Evolutionary conservation across 306 rosid genomes (phyloP).

Genomic region (Vigna reflexopilosa): DNA sequence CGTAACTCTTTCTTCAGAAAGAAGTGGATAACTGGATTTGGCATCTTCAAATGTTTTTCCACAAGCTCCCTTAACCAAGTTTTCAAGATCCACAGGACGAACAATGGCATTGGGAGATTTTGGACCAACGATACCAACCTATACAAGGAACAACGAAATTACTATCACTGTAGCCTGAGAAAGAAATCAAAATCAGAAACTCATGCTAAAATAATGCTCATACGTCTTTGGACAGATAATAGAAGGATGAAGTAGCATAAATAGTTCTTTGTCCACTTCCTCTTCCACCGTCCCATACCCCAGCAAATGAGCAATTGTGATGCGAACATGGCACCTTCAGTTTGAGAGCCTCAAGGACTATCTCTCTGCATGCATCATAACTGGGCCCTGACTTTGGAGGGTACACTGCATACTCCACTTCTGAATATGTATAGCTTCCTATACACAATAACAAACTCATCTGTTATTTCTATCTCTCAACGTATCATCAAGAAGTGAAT

Average conservation of each 20-base stretch:
- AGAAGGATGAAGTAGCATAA: slow-evolving; percentile 76
- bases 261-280: slow-evolving; percentile 75
- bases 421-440: slow-evolving; percentile 67
- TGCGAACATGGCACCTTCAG: slow-evolving; percentile 60
- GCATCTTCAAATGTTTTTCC: slow-evolving; percentile 54
- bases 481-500: neutral
- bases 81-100: slow-evolving; percentile 52
- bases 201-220: too few species aligned
- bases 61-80: slow-evolving; percentile 68
- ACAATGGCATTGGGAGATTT: slow-evolving; percentile 48
- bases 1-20: slow-evolving; percentile 43
- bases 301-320: slow-evolving; percentile 79
- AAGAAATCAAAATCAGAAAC: neutral
- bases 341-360: slow-evolving; percentile 62
- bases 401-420: slow-evolving; percentile 49
- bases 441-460: neutral
- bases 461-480: neutral
- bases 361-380: slow-evolving; percentile 57
- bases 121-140: slow-evolving; percentile 67
- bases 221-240: slow-evolving; percentile 62
- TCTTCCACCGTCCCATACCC: slow-evolving; percentile 84
- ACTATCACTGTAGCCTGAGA: neutral
- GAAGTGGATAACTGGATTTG: slow-evolving; percentile 45
- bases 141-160: neutral
- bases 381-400: slow-evolving; percentile 60